Conservation (phyloP, 2,329 filamentous ascomycete genomes). For the Stemphylium beticola region DNA sequence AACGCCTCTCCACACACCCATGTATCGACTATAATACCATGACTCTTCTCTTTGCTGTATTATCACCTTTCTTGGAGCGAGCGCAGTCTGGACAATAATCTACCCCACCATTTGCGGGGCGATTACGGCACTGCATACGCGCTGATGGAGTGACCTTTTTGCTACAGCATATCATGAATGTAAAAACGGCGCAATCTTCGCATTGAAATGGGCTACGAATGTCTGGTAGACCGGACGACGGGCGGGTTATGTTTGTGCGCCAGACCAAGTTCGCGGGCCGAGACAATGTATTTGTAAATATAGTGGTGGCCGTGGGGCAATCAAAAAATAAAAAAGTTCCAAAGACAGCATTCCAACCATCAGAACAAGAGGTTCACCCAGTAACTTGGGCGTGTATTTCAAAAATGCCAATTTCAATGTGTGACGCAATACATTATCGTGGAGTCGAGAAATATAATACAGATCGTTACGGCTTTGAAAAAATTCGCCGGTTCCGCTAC, state of each 20-base stretch:
- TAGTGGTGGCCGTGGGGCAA: slow-evolving; percentile 37
- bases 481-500: slow-evolving; percentile 12
- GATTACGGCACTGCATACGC: slow-evolving; percentile 32
- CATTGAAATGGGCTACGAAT: slow-evolving; percentile 27
- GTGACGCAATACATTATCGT: slow-evolving; percentile 31
- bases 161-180: slow-evolving; percentile 20
- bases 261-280: slow-evolving; percentile 16
- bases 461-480: slow-evolving; percentile 19
- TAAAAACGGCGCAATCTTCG: slow-evolving; percentile 33
- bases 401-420: neutral
- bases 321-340: slow-evolving; percentile 17
- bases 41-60: slow-evolving; percentile 51
- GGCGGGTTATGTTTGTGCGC: slow-evolving; percentile 16
- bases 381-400: neutral
- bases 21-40: slow-evolving; percentile 45
- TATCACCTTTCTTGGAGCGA: slow-evolving; percentile 45
- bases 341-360: neutral
- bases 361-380: neutral
- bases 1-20: slow-evolving; percentile 25
- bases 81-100: slow-evolving; percentile 30
- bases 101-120: slow-evolving; percentile 33
- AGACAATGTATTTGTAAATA: slow-evolving; percentile 40
- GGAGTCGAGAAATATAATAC: slow-evolving; percentile 42
- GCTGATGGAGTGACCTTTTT: slow-evolving; percentile 10
- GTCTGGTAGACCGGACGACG: slow-evolving; percentile 21